Evolutionary conservation across 2,329 filamentous ascomycete species (phyloP), one percentile per base, ranked within the genome.

Genomic region (Sporothrix pseudoabietina): DNA sequence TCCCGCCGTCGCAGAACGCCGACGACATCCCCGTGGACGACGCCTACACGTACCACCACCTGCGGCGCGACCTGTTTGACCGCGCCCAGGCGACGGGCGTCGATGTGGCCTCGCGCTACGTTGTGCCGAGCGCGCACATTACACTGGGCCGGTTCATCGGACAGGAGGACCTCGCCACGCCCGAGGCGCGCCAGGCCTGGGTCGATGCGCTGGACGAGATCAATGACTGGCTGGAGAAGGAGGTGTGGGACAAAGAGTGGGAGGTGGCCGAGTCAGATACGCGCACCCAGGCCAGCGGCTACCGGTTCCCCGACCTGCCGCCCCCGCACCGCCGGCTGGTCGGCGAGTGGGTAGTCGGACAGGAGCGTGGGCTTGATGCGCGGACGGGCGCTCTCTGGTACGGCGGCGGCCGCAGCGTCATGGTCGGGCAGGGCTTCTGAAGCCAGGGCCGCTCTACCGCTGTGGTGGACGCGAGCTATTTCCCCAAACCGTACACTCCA

Each of bases 71-170:
- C 79, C 80, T 97, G 14, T 96, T 91, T 80, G 84, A 87, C 68
- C 83, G 89, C 35, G 87, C 89, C 3, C 83, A 85, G 63, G 83
- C 83, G 3, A 86, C 89, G 0, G 92, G 92, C 0, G 84, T 95
- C n/a, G 82, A 87, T 19, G 86, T 97, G 47, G 91, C 86, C 30
- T 93, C 92, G 71, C 87, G 95, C 73, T 98, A 98, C 80, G 90
- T 94, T 32, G 93, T 97, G 1, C 94, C 94, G 1, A 95, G 92
- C 65, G 94, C 93, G 19, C 95, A 98, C 83, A 87, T 98, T 78
- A 98, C 95, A 0, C 87, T 98, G 73, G 94, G 88, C 0, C 86
- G 95, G 3, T 98, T 96, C 80, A 86, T 97, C 59, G 87, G 85
- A 10, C 86, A 89, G 55, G 83, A 85, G 14, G 93, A 94, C 76